These are phyloP conservation scores for Mortierella sp. DNA, from an alignment of 371 early-diverging fungal genomes.

Conservation along the genomic window DNA sequence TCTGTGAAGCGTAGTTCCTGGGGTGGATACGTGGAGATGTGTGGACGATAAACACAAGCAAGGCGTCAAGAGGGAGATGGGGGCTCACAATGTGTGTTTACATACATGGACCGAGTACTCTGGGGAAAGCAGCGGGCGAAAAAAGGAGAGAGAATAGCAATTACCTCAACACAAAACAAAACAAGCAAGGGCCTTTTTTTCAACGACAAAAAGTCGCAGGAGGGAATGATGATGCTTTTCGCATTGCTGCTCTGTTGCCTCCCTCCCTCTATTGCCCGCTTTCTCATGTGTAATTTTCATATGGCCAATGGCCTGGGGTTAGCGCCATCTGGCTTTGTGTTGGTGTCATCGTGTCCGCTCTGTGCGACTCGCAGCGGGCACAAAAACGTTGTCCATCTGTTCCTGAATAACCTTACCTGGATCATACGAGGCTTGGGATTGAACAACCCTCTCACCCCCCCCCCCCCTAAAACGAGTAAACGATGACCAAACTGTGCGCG, in stretches of 20 bases:
- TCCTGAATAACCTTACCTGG: not conserved
- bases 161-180: too few species aligned
- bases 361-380: not conserved
- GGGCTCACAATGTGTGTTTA: not conserved
- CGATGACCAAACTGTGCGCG: constrained; percentile 24
- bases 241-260: too few species aligned
- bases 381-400: not conserved
- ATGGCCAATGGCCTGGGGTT: not conserved
- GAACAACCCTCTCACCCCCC: not conserved
- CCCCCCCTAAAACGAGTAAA: not conserved
- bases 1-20: not conserved
- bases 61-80: not conserved
- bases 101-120: not conserved
- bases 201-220: not conserved
- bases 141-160: not conserved
- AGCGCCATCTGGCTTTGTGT: not conserved
- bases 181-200: too few species aligned
- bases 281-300: not conserved
- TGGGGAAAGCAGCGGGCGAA: not conserved
- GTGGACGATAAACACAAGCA: not conserved
- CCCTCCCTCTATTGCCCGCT: not conserved
- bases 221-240: not conserved
- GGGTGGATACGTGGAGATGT: too few species aligned
- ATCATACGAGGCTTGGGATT: not conserved
- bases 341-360: not conserved